Conservation (phyloP, 2,329 filamentous ascomycete species). For the Aspergillus ruber region DNA sequence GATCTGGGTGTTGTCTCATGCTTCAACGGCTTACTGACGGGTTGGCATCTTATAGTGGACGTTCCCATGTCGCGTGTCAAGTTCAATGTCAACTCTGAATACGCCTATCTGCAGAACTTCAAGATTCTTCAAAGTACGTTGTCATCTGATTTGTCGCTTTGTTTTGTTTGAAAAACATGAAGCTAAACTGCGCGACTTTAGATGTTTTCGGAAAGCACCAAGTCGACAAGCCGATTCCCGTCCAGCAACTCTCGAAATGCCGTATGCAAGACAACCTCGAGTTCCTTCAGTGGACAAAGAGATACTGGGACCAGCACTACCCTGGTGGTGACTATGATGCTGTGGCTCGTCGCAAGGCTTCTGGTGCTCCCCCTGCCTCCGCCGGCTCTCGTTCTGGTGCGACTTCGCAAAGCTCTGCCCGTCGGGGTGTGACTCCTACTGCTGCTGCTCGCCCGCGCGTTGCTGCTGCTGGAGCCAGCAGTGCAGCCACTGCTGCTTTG, state of each 20-base stretch:
- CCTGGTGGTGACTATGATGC: conserved; percentile 97
- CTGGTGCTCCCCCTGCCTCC: conserved; percentile 50
- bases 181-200: conserved; percentile 10
- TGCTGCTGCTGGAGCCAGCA: conserved; percentile 38
- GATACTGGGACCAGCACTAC: conserved; percentile 97
- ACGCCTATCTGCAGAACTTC: conserved; percentile 97
- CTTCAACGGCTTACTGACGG: conserved; percentile 1
- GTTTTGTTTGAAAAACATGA: neutral
- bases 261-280: conserved; percentile 99
- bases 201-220: conserved; percentile 79
- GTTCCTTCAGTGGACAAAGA: conserved; percentile 95
- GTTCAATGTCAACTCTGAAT: conserved; percentile 97
- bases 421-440: conserved; percentile 58
- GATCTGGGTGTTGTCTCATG: neutral
- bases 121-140: conserved; percentile 87
- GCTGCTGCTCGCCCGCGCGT: conserved; percentile 44
- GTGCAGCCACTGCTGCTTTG: conserved; percentile 59
- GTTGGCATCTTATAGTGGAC: conserved; percentile 52
- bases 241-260: conserved; percentile 87
- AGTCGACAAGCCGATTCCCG: conserved; percentile 83
- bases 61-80: conserved; percentile 93
- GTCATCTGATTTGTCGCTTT: neutral
- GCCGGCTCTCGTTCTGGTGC: conserved; percentile 45
- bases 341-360: conserved; percentile 73
- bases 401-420: conserved; percentile 42